Base-by-base conservation (phyloP, 2,329 filamentous ascomycete genomes). In the Trichocomaceae sp. region DNA sequence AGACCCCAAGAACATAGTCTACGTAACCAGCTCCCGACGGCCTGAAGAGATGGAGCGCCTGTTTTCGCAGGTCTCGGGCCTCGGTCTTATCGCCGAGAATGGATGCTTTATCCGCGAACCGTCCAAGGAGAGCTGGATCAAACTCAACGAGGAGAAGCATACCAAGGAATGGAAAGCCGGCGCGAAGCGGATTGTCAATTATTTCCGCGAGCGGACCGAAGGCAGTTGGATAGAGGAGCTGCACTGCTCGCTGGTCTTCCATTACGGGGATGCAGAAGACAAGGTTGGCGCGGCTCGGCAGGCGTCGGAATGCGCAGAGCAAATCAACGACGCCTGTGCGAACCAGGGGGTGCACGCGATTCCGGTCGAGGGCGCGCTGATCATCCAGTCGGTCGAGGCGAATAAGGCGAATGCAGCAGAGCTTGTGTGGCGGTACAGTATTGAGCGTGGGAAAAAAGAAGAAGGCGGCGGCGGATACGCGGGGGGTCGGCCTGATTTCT, bases 291-390 rank as follows among this genome's bases (percentile, higher is more conserved):
- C 91, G 0, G 79, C 82, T 56, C 84, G 90, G 19, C 87, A 91
- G 63, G 92, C 90, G 0, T 87, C 86, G 19, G 92, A 97, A 67
- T 95, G 90, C 65, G 90, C 90, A 0, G 91, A 88, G 59, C 91
- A 96, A 64, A 93, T 97, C 77, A 97, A 97, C 66, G 91, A 96
- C 66, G 88, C 90, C 0, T 96, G 90, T 67, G 86, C 90, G 66
- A 83, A 81, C 54, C 88, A 95, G 71, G 82, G 84, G 31, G 87
- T 97, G 4, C 89, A 90, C 65, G 92, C 92, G 5, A 82, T 95
- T 17, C 86, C 88, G 1, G 77, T 89, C 13, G 88, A 93, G 55
- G 84, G 88, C 31, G 87, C 85, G 42, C 84, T 97, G 50, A 79
- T 91, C 10, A 89, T 96, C 15, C 91, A 96, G 68, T 87, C 90